A percentile compares a stretch with the other conserved stretches of the same genome.
These are phyloP conservation scores for Pythium grandisporangium DNA, from an alignment of 352 stramenopile genomes.

Conservation along the genomic window DNA sequence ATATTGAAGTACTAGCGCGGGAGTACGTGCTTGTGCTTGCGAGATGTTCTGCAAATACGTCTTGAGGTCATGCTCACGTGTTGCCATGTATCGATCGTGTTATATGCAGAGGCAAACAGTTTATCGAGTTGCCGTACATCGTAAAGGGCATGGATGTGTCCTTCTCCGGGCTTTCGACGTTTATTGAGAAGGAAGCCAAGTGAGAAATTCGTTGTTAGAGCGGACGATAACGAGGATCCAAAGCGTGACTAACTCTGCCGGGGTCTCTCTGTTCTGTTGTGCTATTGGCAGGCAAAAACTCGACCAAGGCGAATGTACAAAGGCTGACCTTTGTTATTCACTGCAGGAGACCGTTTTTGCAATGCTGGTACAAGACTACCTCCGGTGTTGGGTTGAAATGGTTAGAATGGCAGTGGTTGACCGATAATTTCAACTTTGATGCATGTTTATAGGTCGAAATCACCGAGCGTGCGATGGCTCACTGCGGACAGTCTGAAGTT, in stretches of 20 bases:
- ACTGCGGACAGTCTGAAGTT: conserved; percentile 94
- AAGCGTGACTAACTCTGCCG: too few relatives aligned
- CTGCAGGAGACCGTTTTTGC: conserved; percentile 99
- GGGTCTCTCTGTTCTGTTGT: too few relatives aligned
- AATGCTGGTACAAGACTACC: conserved; percentile 88
- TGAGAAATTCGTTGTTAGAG: conserved; percentile 12
- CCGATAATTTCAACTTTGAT: background rate
- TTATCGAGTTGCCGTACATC: conserved; percentile 97
- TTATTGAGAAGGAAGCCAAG: conserved; percentile 92
- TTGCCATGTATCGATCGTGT: too few relatives aligned
- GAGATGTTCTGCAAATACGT: too few relatives aligned
- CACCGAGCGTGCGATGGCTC: conserved; percentile 99
- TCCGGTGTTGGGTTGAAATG: background rate
- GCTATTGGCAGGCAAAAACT: conserved; percentile 53
- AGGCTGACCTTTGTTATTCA: conserved; percentile 97
- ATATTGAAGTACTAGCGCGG: conserved; percentile 98
- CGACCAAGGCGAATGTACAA: conserved; percentile 84
- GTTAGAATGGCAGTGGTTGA: too few relatives aligned
- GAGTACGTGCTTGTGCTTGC: conserved; percentile 32
- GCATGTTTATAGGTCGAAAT: conserved; percentile 89
- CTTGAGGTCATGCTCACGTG: too few relatives aligned
- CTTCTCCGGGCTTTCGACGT: conserved; percentile 97
- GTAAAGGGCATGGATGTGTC: conserved; percentile 99
- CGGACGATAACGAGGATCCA: background rate
- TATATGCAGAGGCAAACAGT: conserved; percentile 75